Evolutionary conservation across 805 yeast genomes (phyloP).

Genomic region (Monosporozyma unispora): DNA sequence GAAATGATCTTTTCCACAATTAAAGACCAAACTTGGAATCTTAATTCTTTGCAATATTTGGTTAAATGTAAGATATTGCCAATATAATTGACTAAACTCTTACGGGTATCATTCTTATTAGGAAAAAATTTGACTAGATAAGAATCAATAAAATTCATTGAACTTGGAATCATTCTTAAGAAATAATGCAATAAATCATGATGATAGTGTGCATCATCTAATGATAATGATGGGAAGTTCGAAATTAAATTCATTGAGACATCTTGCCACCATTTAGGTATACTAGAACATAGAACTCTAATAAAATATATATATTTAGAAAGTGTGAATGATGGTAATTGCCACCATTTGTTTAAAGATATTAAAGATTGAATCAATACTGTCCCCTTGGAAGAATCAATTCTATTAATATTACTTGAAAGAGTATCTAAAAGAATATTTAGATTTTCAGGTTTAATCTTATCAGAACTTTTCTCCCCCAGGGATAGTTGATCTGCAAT

Average conservation of each 20-base stretch:
- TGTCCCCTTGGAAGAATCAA: conserved; percentile 45
- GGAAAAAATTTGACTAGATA: conserved; percentile 61
- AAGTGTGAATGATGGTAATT: conserved; percentile 35
- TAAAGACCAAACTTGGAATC: conserved; percentile 68
- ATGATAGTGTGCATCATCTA: conserved; percentile 35
- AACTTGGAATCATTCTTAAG: conserved; percentile 70
- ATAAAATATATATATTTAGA: conserved; percentile 61
- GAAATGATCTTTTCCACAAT: conserved; percentile 73
- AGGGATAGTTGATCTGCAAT: conserved; percentile 51
- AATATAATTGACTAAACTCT: conserved; percentile 52
- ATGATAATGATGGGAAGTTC: conserved; percentile 39
- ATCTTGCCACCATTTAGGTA: conserved; percentile 85
- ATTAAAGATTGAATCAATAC: conserved; percentile 54
- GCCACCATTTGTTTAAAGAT: conserved; percentile 53
- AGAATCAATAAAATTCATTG: conserved; percentile 54
- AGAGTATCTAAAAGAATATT: conserved; percentile 47
- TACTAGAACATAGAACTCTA: conserved; percentile 68
- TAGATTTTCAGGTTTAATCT: conserved; percentile 46
- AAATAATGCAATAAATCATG: conserved; percentile 61
- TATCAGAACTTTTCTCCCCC: conserved; percentile 44
- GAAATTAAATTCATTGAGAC: conserved; percentile 61
- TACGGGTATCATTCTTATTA: conserved; percentile 57
- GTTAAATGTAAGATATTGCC: conserved; percentile 51
- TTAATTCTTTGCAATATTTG: conserved; percentile 68
- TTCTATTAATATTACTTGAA: conserved; percentile 54